Base-by-base conservation (phyloP, 2,329 filamentous ascomycete species). In the Pseudocercospora fijiensis region DNA sequence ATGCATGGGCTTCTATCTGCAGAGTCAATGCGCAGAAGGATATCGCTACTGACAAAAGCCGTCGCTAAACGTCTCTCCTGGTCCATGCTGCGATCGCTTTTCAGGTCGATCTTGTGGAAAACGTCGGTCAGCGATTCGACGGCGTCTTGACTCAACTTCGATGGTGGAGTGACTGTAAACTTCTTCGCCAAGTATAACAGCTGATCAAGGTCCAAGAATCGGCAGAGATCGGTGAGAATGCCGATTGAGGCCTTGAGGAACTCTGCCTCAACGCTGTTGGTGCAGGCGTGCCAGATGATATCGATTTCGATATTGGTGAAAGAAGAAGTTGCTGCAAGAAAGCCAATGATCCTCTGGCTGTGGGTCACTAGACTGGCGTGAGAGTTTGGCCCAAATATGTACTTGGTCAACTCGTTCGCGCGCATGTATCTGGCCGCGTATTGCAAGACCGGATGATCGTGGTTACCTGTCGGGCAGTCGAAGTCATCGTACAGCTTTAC, bases 311-410 rank as follows among this genome's bases (percentile, higher is more conserved):
- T 78, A 33, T 86, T 77, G 0, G 84, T 86, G 76, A 94, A 96
- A 13, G 86, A 88, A 60, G 84, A 83, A 0, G 91, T 95, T 13
- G 95, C 90, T 22, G 92, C 85, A 58, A 98, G 81, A 72, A 98
- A 98, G 0, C 91, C 91, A 55, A 97, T 82, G 59, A 98, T 90
- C 67, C 96, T 96, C 45, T 85, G 84, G 72, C 91, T 91, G 69
- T 92, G 87, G 37, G 85, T 83, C 20, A 96, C 95, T 59, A 98
- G 86, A 73, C 96, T 92, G 0, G 93, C 92, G 73, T 98, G 95
- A 30, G 94, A 97, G 61, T 92, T 92, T 13, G 94, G 88, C 1
- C 94, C 91, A 58, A 97, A 85, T 52, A 99, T 87, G 76, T 97
- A 98, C 64, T 92, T 87, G 24, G 96, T 85, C 26, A 98, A 81